phyloP scores from a whole-genome alignment of 139 green algal genomes.

The Tetraselmis chui region DNA sequence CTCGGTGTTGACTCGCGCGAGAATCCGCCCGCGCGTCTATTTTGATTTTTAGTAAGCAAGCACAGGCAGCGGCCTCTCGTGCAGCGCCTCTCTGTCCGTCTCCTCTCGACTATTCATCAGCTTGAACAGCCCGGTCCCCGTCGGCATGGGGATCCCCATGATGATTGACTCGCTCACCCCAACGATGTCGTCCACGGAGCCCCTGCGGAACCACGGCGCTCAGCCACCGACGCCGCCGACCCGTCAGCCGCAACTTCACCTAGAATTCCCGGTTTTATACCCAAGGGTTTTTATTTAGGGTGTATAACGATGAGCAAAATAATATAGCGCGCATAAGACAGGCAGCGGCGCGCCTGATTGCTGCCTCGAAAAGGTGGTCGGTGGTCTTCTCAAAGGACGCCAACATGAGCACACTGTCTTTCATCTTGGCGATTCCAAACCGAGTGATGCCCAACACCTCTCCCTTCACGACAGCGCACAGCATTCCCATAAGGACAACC shows the following conservation, averaged over 20 bases:
- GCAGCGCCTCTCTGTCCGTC: neutral
- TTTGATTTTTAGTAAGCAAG: neutral
- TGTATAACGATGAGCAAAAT: no score
- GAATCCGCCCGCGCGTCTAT: no score
- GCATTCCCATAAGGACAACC: neutral
- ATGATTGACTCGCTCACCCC: slow-evolving; percentile 96
- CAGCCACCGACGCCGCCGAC: no score
- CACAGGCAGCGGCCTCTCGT: neutral
- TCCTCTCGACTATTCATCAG: slow-evolving; percentile 20
- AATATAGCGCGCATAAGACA: no score
- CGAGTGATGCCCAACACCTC: slow-evolving; percentile 98
- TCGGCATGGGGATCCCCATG: slow-evolving; percentile 97
- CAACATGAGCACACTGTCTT: slow-evolving; percentile 97
- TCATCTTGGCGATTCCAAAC: slow-evolving; percentile 99
- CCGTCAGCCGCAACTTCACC: no score
- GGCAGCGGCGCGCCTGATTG: slow-evolving; percentile 28
- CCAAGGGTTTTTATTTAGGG: no score
- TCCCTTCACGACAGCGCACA: slow-evolving; percentile 41
- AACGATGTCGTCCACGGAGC: slow-evolving; percentile 50
- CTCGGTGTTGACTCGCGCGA: no score
- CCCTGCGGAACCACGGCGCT: no score
- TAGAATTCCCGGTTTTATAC: no score
- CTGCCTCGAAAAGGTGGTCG: slow-evolving; percentile 97
- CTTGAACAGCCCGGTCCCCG: slow-evolving; percentile 90
- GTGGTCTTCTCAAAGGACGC: slow-evolving; percentile 98